Evolutionary conservation across 345 rosid species (phyloP), one percentile per base, ranked within the genome.

Genomic region (Brassica carinata): DNA sequence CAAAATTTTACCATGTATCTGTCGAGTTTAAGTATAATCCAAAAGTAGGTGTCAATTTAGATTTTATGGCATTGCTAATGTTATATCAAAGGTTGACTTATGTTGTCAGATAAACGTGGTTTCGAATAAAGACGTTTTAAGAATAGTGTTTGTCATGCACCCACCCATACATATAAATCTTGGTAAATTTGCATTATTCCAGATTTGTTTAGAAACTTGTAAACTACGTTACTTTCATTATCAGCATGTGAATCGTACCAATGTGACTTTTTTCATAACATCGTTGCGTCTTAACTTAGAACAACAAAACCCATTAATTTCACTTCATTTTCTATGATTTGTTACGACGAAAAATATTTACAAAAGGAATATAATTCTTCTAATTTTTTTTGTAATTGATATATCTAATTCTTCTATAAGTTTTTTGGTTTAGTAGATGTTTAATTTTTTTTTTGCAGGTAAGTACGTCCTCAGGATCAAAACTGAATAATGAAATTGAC

Each of bases 381-480:
- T 31, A 33, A 33, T 29, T 29, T 29, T 29, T 29, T 29, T 29
- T 29, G 30, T 29, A 29, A 29, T 29, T 29, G 30, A 29, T 29
- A 29, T 29, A 51, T 34, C 14, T 8, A 51, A 51, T 36, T 65
- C 67, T 29, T 64, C 0, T 31, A 48, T 29, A 63, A 70, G 7
- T 3, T 23, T 58, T 19, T 1, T 58, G 18, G 17, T 51, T 51
- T n/a, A 14, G 58, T 51, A n/a, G 58, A 45, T 13, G 55, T 13
- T 45, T 13, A 45, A 57, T 23, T 9, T 58, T 43, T 45, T 9
- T 11, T 59, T 69, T 74, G 90, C 91, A 93, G 98, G 96, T 78
- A 95, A 89, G 76, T 95, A 95, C 74, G 97, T 91, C 43, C 80
- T 91, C 82, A 89, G 98, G 66, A 96, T 87, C 94, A 79, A 95